Evolutionary conservation across 345 rosid genomes (phyloP).

Genomic region (Ricinus communis): DNA sequence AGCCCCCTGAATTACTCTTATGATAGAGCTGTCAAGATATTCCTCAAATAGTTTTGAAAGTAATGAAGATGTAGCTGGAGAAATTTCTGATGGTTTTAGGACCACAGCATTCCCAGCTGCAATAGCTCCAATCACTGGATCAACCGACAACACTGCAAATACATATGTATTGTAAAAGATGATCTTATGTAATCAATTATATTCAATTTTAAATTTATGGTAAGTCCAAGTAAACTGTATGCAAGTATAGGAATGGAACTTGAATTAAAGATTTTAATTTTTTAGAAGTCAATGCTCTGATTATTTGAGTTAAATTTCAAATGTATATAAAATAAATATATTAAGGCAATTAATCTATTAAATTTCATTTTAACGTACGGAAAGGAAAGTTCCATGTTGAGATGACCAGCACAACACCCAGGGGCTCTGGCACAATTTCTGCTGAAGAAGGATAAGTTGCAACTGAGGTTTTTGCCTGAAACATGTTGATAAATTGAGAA

Average conservation of each 20-base stretch:
- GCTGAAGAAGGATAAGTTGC: slow-evolving; percentile 79
- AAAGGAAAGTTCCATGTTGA: slow-evolving; percentile 89
- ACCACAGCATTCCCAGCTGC: slow-evolving; percentile 60
- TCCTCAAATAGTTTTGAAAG: slow-evolving; percentile 33
- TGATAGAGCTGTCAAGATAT: slow-evolving; percentile 37
- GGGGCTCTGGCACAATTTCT: slow-evolving; percentile 77
- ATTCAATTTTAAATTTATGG: too few relatives aligned
- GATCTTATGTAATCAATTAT: too few relatives aligned
- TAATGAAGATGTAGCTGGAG: slow-evolving; percentile 50
- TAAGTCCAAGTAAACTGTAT: too few relatives aligned
- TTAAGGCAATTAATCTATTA: too few relatives aligned
- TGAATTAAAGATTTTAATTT: too few relatives aligned
- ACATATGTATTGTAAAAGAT: background rate
- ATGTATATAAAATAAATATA: too few relatives aligned
- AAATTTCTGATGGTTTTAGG: slow-evolving; percentile 54
- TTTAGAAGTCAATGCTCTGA: too few relatives aligned
- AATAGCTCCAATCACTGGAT: slow-evolving; percentile 74
- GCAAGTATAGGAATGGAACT: too few relatives aligned
- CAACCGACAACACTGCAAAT: slow-evolving; percentile 60
- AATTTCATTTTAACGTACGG: slow-evolving; percentile 36
- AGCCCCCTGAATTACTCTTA: slow-evolving; percentile 46
- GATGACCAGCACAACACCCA: slow-evolving; percentile 75
- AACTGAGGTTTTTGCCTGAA: slow-evolving; percentile 67
- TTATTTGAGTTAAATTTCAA: too few relatives aligned
- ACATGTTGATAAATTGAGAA: background rate